Conservation (phyloP, 306 rosid genomes). For the Hippophae tibetana region DNA sequence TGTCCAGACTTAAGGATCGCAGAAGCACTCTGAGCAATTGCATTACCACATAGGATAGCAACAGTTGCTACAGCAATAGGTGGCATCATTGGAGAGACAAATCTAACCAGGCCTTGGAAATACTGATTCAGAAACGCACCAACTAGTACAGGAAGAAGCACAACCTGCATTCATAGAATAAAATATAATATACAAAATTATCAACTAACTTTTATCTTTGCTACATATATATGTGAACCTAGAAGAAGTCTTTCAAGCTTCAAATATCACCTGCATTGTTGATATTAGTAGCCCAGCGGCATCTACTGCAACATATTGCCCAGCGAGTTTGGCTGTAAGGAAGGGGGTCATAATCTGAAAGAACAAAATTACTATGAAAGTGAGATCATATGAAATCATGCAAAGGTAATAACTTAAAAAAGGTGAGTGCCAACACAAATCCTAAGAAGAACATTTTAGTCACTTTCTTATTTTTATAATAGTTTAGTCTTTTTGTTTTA, state of each 20-base stretch:
- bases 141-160: conserved; percentile 69
- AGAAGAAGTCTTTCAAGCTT: background rate
- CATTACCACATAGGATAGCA: conserved; percentile 66
- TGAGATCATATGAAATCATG: background rate
- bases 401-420: background rate
- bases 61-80: conserved; percentile 75
- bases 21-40: conserved; percentile 65
- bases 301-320: conserved; percentile 76
- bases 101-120: conserved; percentile 56
- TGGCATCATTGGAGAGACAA: conserved; percentile 73
- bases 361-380: background rate
- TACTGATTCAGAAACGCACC: conserved; percentile 82
- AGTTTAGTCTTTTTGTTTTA: no score
- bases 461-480: no score
- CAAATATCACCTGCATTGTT: conserved; percentile 49
- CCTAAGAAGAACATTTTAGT: no score
- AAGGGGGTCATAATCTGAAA: conserved; percentile 73
- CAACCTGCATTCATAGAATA: conserved; percentile 42
- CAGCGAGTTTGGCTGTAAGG: conserved; percentile 82
- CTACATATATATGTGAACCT: background rate
- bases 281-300: conserved; percentile 58
- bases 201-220: background rate
- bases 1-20: conserved; percentile 62
- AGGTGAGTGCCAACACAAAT: background rate
- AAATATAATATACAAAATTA: background rate